phyloP scores from a whole-genome alignment of 495 filamentous ascomycete species.

The Aspergillus indologenus region DNA sequence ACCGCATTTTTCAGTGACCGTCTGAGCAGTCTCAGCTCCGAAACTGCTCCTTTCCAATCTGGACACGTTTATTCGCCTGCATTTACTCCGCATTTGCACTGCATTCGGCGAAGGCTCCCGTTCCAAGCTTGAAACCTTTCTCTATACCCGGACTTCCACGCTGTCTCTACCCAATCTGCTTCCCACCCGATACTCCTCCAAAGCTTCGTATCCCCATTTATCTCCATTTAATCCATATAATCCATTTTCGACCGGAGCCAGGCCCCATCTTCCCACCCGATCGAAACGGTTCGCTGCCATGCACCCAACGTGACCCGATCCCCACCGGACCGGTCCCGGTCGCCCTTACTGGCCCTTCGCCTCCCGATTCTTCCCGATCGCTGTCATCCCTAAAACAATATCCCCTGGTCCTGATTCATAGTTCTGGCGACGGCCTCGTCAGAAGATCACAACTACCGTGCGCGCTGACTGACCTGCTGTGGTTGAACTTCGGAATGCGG shows the following conservation, averaged over 20 bases:
- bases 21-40: not conserved
- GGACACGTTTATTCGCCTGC: slow-evolving; percentile 11
- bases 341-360: slow-evolving; percentile 28
- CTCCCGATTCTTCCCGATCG: slow-evolving; percentile 45
- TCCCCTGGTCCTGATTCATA: slow-evolving; percentile 32
- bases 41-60: slow-evolving; percentile 2
- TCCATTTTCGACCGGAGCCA: slow-evolving; percentile 12
- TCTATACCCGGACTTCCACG: not conserved
- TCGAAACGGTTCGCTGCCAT: slow-evolving; percentile 41
- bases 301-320: slow-evolving; percentile 29
- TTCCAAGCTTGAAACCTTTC: not conserved
- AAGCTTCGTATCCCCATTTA: slow-evolving; percentile 32
- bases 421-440: slow-evolving; percentile 24
- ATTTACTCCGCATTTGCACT: slow-evolving; percentile 27
- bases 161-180: slow-evolving; percentile 17
- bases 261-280: slow-evolving; percentile 10
- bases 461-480: slow-evolving; percentile 1
- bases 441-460: slow-evolving; percentile 24
- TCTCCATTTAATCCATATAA: slow-evolving; percentile 10
- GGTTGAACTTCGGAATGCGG: slow-evolving; percentile 35
- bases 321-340: slow-evolving; percentile 32
- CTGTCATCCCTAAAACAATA: slow-evolving; percentile 25
- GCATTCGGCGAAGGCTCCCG: slow-evolving; percentile 21
- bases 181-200: slow-evolving; percentile 28
- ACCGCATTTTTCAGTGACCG: too few species aligned